phyloP scores from a whole-genome alignment of 129 eudicot genomes.

The Deinandra increscens region DNA sequence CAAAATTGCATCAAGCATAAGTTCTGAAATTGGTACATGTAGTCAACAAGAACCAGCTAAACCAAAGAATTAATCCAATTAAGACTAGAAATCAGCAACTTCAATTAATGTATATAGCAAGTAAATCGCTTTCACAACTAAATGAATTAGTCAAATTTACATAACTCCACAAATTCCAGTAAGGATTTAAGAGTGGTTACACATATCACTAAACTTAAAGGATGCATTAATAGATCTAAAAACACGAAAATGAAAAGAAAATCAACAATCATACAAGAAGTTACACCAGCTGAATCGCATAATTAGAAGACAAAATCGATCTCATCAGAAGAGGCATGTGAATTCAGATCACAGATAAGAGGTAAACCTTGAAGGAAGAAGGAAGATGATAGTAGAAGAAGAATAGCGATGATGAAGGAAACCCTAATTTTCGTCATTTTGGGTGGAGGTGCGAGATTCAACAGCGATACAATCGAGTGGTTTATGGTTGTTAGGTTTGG shows the following conservation, averaged over 20 bases:
- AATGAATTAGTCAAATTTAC: background rate
- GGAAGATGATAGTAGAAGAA: constrained; percentile 66
- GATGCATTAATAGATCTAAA: background rate
- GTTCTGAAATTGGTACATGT: constrained; percentile 12
- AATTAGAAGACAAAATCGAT: background rate
- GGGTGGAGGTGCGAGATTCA: constrained; percentile 5
- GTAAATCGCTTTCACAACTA: background rate
- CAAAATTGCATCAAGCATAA: background rate
- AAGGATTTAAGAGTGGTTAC: background rate
- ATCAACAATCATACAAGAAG: background rate
- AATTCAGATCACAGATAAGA: constrained; percentile 36
- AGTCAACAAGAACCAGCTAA: constrained; percentile 26
- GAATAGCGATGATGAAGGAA: constrained; percentile 53
- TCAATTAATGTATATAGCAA: background rate
- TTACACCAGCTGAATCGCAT: background rate
- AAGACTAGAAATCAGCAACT: background rate
- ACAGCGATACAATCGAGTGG: constrained; percentile 27
- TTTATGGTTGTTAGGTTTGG: constrained; percentile 23
- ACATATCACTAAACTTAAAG: background rate
- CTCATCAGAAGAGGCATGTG: background rate
- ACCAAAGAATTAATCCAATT: background rate
- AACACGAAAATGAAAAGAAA: background rate
- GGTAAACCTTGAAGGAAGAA: constrained; percentile 67
- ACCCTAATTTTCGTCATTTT: constrained; percentile 61
- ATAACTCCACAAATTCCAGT: constrained; percentile 8